Conservation (phyloP, 2,329 filamentous ascomycete genomes). For the Aspergillus brasiliensis region DNA sequence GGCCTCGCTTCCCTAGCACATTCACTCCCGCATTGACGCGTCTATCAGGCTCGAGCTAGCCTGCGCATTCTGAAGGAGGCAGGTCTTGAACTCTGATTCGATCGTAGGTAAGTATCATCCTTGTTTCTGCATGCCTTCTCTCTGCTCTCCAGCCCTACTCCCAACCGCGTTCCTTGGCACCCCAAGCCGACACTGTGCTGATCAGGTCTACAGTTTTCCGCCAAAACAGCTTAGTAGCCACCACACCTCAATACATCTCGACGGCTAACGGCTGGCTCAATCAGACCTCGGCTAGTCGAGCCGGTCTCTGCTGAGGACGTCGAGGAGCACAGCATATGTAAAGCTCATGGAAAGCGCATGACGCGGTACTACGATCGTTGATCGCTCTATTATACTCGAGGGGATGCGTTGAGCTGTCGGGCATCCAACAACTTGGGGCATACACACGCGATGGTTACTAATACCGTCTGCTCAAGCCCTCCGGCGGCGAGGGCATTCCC, state of each 20-base stretch:
- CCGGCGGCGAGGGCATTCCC: conserved; percentile 64
- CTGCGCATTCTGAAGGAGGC: background rate
- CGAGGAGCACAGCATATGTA: conserved; percentile 7
- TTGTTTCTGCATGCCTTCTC: background rate
- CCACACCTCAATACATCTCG: background rate
- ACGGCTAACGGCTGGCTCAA: conserved; percentile 9
- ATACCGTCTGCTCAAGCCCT: conserved; percentile 55
- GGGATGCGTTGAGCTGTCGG: conserved; percentile 7
- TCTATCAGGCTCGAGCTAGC: background rate
- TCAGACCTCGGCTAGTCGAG: background rate
- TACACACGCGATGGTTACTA: conserved; percentile 31
- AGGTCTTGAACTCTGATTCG: background rate
- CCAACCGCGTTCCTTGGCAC: conserved; percentile 8
- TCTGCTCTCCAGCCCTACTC: conserved; percentile 1
- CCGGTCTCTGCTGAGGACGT: background rate
- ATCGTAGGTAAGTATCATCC: conserved; percentile 11
- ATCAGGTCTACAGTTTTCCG: conserved; percentile 3
- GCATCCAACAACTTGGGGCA: background rate
- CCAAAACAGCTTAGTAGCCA: conserved; percentile 9
- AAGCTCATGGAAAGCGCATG: conserved; percentile 13
- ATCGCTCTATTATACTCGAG: conserved; percentile 3
- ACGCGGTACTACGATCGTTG: conserved; percentile 5
- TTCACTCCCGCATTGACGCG: background rate
- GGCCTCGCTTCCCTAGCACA: background rate
- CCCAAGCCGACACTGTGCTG: conserved; percentile 2